Base-by-base conservation (phyloP, 169 alveolate genomes). In the Plasmodium sp. region DNA sequence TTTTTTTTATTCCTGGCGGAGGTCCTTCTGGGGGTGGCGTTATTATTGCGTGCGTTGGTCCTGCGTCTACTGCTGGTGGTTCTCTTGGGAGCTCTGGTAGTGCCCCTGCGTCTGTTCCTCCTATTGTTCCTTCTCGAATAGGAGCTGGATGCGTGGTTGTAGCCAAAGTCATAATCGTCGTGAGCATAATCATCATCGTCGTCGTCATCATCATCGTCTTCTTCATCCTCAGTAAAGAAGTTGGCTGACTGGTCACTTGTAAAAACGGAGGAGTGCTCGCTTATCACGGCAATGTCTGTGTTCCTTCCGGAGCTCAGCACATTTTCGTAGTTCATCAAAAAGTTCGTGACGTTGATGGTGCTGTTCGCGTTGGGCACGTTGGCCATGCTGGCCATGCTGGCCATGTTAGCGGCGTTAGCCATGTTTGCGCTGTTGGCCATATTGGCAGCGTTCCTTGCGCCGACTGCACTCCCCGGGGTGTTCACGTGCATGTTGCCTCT, bases 191-290 rank as follows among this genome's bases (percentile, higher is more conserved):
- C 93, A 0, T 86, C 84, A 18, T 86, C 84, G 67, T 85, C 84
- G n/a, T 85, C 75, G 10, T 85, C 93, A 3, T 85, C 84, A 75
- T 85, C 93, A 56, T 85, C 93, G 41, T 86, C 93, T 75, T 86
- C 84, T 41, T 84, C 93, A 6, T 86, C 93, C 3, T 75, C 93
- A 9, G 85, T 5, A 18, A 86, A 86, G 12, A 75, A 86, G 36
- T 86, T 77, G 9, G 93, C 93, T 3, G 93, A 86, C 22, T 86
- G 93, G 22, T 86, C 93, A 51, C 93, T 86, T 0, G 93, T 86
- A 77, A 86, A 86, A 48, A 56, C 62, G 18, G 93, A 86, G 9
- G 93, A 86, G 0, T 41, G 86, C 14, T 86, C 93, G 54, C 93
- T 86, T 54, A 86, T 86, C 2, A 86, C 81, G 27, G 93, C 93